Evolutionary conservation across 2,329 filamentous ascomycete species (phyloP), one percentile per base, ranked within the genome.

Genomic region (Diaporthe destruens): DNA sequence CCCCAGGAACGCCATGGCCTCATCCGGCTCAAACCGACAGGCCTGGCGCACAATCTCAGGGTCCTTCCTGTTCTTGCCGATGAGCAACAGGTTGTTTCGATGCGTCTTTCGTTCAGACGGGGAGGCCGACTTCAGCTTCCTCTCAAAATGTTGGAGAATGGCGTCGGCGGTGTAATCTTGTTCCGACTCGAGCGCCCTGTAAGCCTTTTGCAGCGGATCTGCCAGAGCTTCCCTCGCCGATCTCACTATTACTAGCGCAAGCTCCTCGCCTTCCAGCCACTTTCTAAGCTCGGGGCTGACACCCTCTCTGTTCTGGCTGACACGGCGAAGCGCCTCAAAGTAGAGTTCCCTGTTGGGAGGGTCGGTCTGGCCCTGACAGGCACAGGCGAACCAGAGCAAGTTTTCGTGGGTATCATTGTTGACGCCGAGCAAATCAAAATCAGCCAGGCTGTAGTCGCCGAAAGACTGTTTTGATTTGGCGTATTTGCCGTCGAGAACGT

Each of bases 71-170:
- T 79, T 73, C 20, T 75, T 76, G 16, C 75, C 79, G 49, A 82
- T 80, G 34, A 76, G 67, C 8, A 78, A 76, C 34, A 81, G 74
- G 49, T 78, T 76, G 11, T 78, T 75, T 6, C 80, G 78, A 54
- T 78, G 77, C 11, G 71, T 69, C 6, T 66, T 72, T 1, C 47
- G 42, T 44, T 66, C 71, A 47, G 9, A 47, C 18, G 32, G 6
- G 12, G 49, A 80, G 57, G 34, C 76, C 72, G 56, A 80, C 78
- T 65, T 79, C 42, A 72, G 59, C 16, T 56, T 68, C 18, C 44
- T 39, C 12, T 70, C n/a, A 12, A 72, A 63, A 16, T 66, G 44
- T 6, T 6, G 16, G 49, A 67, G 56, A 51, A 70, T 11, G 32
- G 44, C n/a, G 51, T 65, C 23, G 55, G 34, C 42, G 67, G 16